Conservation (phyloP, 2,329 filamentous ascomycete species). For the Ophiostoma ips region DNA sequence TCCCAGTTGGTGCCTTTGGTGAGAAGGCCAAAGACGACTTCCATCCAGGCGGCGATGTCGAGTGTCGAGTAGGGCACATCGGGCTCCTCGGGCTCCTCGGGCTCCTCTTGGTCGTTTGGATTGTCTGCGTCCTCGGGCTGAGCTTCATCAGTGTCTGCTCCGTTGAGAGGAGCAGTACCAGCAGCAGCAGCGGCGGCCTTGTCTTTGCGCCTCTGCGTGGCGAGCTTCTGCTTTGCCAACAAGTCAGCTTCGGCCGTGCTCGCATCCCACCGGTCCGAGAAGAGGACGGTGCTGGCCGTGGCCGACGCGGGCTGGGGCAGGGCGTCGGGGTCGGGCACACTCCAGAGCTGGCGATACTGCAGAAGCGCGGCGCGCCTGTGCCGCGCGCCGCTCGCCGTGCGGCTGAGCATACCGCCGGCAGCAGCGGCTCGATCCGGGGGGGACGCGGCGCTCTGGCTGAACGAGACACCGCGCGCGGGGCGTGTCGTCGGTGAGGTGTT, state of each 20-base stretch:
- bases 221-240: not conserved
- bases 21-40: slow-evolving; percentile 59
- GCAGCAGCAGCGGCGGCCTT: not conserved
- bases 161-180: not conserved
- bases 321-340: slow-evolving; percentile 40
- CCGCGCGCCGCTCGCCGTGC: slow-evolving; percentile 29
- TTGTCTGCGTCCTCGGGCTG: not conserved
- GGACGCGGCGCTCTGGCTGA: slow-evolving; percentile 17
- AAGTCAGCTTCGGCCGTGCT: slow-evolving; percentile 6
- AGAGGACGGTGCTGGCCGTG: slow-evolving; percentile 36
- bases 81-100: not conserved
- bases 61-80: slow-evolving; percentile 23
- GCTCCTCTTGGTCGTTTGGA: not conserved
- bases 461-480: slow-evolving; percentile 31
- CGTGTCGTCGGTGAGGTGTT: slow-evolving; percentile 20
- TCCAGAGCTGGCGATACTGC: slow-evolving; percentile 42
- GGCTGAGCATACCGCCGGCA: slow-evolving; percentile 18
- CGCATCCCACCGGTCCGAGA: slow-evolving; percentile 23
- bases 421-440: not conserved
- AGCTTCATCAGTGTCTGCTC: not conserved
- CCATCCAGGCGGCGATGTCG: slow-evolving; percentile 58
- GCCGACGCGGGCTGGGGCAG: slow-evolving; percentile 34
- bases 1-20: slow-evolving; percentile 75
- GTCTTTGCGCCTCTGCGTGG: slow-evolving; percentile 4
- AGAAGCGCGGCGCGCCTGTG: slow-evolving; percentile 14